Conservation (phyloP, 163 green algal species). For the Coccomyxa subellipsoidea region DNA sequence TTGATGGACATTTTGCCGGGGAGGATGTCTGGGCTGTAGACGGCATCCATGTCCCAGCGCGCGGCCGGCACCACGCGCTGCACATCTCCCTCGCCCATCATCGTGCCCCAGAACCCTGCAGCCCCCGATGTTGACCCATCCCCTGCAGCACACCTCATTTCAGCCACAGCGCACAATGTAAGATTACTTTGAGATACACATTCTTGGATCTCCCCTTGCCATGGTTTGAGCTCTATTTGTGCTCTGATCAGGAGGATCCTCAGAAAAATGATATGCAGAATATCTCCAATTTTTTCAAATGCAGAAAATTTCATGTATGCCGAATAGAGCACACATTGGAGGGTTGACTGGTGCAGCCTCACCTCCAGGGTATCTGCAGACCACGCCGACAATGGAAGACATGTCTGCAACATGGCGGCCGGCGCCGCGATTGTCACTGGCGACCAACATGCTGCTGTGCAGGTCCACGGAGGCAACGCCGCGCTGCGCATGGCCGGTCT, state of each 20-base stretch:
- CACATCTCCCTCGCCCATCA: slow-evolving; percentile 1
- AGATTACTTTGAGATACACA: too few relatives aligned
- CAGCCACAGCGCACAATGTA: not conserved
- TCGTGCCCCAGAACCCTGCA: slow-evolving; percentile 24
- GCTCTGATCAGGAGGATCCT: too few relatives aligned
- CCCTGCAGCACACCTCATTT: not conserved
- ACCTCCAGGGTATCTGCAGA: slow-evolving; percentile 7
- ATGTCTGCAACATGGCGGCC: not conserved
- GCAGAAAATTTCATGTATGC: too few relatives aligned
- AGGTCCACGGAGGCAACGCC: not conserved
- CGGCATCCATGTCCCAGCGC: slow-evolving; percentile 40
- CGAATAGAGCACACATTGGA: too few relatives aligned
- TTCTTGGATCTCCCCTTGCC: too few relatives aligned
- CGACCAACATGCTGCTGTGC: not conserved
- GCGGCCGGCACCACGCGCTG: slow-evolving; percentile 34
- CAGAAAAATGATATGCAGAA: too few relatives aligned
- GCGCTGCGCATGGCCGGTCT: not conserved
- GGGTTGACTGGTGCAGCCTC: too few relatives aligned
- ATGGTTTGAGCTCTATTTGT: not conserved
- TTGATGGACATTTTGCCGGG: slow-evolving; percentile 24
- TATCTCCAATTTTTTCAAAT: too few relatives aligned
- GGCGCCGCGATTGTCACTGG: not conserved
- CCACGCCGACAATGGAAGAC: slow-evolving; percentile 7
- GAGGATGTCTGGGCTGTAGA: slow-evolving; percentile 19
- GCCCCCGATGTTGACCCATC: not conserved